These are phyloP conservation scores for Peronospora belbahrii DNA, from an alignment of 352 stramenopile genomes.

Conservation along the genomic window DNA sequence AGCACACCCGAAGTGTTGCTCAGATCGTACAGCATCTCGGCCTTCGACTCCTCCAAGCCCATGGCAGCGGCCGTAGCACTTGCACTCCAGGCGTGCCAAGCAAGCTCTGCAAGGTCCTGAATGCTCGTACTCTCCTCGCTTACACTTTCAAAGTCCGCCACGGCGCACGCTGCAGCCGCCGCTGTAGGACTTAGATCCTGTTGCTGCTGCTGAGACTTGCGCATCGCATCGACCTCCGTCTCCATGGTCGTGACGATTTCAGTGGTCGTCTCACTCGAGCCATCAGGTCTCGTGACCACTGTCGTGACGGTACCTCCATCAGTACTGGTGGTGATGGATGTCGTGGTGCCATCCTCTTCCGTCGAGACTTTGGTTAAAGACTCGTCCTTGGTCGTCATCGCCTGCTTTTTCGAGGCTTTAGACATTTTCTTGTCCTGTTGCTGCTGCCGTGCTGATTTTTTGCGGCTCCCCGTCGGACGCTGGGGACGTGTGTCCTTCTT, in stretches of 20 bases:
- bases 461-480: slow-evolving; percentile 15
- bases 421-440: slow-evolving; percentile 10
- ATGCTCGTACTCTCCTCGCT: slow-evolving; percentile 21
- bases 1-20: slow-evolving; percentile 20
- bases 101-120: slow-evolving; percentile 19
- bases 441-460: slow-evolving; percentile 1
- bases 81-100: slow-evolving; percentile 26
- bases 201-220: slow-evolving; percentile 7
- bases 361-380: slow-evolving; percentile 12
- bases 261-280: slow-evolving; percentile 23
- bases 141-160: slow-evolving; percentile 29
- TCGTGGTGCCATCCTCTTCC: slow-evolving; percentile 18
- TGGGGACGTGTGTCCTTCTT: slow-evolving; percentile 22
- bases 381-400: slow-evolving; percentile 10
- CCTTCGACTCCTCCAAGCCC: slow-evolving; percentile 15
- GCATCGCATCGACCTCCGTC: slow-evolving; percentile 13
- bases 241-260: slow-evolving; percentile 21
- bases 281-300: slow-evolving; percentile 20
- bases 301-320: slow-evolving; percentile 21
- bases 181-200: slow-evolving; percentile 15
- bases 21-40: slow-evolving; percentile 7
- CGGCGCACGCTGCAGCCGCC: slow-evolving; percentile 9
- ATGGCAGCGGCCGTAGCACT: slow-evolving; percentile 24
- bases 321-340: slow-evolving; percentile 25
- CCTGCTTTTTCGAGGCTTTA: slow-evolving; percentile 5